Evolutionary conservation across 2,329 filamentous ascomycete species (phyloP).

Genomic region (Colletotrichum lini): DNA sequence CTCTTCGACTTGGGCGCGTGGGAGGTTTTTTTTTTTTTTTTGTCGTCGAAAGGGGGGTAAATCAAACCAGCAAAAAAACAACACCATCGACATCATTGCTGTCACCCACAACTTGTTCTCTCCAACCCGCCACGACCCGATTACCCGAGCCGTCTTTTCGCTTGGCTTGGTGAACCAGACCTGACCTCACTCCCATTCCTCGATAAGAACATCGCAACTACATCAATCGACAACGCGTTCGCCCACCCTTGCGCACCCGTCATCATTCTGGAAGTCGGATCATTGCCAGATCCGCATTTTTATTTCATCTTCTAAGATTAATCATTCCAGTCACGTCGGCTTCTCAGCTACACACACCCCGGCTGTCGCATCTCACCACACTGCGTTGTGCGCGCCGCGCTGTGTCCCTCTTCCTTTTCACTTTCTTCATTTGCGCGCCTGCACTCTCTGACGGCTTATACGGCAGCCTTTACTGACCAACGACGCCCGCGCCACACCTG

Average conservation of each 20-base stretch:
- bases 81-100: slow-evolving; percentile 5
- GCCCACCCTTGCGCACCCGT: slow-evolving; percentile 6
- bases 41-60: background rate
- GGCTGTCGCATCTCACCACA: slow-evolving; percentile 11
- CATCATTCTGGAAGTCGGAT: slow-evolving; percentile 14
- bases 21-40: background rate
- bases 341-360: slow-evolving; percentile 8
- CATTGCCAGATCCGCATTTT: slow-evolving; percentile 25
- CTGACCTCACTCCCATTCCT: slow-evolving; percentile 20
- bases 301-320: slow-evolving; percentile 13
- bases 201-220: slow-evolving; percentile 7
- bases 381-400: slow-evolving; percentile 18
- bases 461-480: slow-evolving; percentile 14
- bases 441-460: slow-evolving; percentile 35
- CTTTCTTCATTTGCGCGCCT: slow-evolving; percentile 15
- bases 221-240: slow-evolving; percentile 2
- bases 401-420: background rate
- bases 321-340: slow-evolving; percentile 28
- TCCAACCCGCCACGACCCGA: background rate
- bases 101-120: background rate
- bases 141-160: background rate
- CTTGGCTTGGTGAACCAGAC: slow-evolving; percentile 3
- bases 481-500: slow-evolving; percentile 15
- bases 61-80: background rate
- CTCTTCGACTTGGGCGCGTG: background rate